Conservation (phyloP, 2,329 filamentous ascomycete species). For the Didymella lethalis region DNA sequence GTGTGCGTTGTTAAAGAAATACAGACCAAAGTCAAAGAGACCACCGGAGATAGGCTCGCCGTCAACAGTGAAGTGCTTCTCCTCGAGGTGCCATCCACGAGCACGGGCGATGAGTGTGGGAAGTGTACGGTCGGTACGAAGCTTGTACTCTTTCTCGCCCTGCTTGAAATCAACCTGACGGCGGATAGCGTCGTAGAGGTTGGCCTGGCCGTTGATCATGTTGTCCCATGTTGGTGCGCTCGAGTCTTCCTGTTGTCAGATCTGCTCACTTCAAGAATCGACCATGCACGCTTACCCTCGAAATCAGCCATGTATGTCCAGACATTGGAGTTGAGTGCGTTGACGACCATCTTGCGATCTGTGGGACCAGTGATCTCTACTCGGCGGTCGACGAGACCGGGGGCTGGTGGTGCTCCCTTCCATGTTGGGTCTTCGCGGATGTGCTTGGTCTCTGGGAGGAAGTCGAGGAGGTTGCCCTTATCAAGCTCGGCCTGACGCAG, state of each 20-base stretch:
- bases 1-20: constrained; percentile 98
- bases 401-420: constrained; percentile 90
- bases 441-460: constrained; percentile 93
- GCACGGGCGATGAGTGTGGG: constrained; percentile 94
- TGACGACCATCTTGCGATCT: constrained; percentile 98
- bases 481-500: constrained; percentile 92
- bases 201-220: constrained; percentile 98
- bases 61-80: constrained; percentile 97
- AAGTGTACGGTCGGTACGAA: constrained; percentile 84
- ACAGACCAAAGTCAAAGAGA: constrained; percentile 96
- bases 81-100: constrained; percentile 96
- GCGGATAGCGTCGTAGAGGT: constrained; percentile 95
- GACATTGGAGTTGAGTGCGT: constrained; percentile 92
- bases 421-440: constrained; percentile 94
- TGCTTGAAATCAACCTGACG: constrained; percentile 96
- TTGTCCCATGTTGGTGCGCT: constrained; percentile 98
- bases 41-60: constrained; percentile 92
- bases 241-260: constrained; percentile 69
- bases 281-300: constrained; percentile 70
- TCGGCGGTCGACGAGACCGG: constrained; percentile 89
- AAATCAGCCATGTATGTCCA: constrained; percentile 99
- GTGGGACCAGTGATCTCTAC: constrained; percentile 98
- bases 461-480: constrained; percentile 86
- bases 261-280: too few species aligned
- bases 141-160: constrained; percentile 95